phyloP scores from a whole-genome alignment of 2,329 filamentous ascomycete species.

The Chalaropsis ovoidea region DNA sequence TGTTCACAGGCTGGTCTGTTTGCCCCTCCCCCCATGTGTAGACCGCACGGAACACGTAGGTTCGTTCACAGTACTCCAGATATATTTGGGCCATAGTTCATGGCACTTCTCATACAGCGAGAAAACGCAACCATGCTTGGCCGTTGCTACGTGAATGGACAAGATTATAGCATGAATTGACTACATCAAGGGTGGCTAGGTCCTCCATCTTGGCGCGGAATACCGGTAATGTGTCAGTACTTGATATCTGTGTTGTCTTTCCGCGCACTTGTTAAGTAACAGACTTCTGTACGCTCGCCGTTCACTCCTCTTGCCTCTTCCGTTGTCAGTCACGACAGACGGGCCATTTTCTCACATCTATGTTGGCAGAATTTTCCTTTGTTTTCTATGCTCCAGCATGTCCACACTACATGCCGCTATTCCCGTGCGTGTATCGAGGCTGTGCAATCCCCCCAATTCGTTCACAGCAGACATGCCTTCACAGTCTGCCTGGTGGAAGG shows the following conservation, averaged over 20 bases:
- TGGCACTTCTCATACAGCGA: neutral
- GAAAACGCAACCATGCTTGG: neutral
- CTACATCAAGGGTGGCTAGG: neutral
- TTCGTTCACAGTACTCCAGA: neutral
- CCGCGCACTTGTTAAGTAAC: neutral
- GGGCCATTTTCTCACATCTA: neutral
- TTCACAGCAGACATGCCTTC: neutral
- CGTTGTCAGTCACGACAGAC: neutral
- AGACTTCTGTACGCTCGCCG: neutral
- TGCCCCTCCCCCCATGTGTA: neutral
- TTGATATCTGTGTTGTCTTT: neutral
- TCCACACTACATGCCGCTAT: neutral
- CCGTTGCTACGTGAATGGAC: neutral
- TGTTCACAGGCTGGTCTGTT: neutral
- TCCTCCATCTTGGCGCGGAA: neutral
- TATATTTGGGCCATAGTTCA: neutral
- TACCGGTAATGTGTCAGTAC: neutral
- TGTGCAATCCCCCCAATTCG: neutral
- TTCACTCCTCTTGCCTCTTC: neutral
- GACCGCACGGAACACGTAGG: neutral
- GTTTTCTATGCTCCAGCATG: neutral
- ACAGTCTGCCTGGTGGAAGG: neutral
- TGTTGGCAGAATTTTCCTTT: neutral
- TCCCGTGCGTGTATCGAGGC: neutral
- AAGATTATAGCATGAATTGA: neutral